Percentiles rank a stretch among this genome's conserved stretches.
Evolutionary conservation across 78 protist genomes (phyloP).

Genomic region (Ministeria vibrans): DNA sequence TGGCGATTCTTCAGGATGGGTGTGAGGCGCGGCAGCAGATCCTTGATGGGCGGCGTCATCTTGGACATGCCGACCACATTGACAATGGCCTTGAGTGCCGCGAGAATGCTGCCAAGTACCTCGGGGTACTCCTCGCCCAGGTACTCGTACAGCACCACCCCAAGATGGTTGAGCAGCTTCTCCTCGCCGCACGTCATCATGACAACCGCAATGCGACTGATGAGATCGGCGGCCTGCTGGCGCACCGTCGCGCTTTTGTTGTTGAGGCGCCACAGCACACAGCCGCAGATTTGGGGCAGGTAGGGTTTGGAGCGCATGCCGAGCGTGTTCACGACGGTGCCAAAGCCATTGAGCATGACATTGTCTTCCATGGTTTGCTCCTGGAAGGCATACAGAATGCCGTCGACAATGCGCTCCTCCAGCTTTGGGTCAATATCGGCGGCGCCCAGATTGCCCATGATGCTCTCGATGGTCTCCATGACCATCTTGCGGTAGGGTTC

Average conservation of each 20-base stretch:
- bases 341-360: conserved; percentile 83
- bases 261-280: conserved; percentile 88
- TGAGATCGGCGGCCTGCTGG: conserved; percentile 91
- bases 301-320: conserved; percentile 84
- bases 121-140: conserved; percentile 99
- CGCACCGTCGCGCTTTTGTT: conserved; percentile 57
- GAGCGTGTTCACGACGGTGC: conserved; percentile 79
- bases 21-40: conserved; percentile 87
- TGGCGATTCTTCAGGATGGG: conserved; percentile 95
- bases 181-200: conserved; percentile 86
- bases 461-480: conserved; percentile 81
- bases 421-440: conserved; percentile 79
- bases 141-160: conserved; percentile 85
- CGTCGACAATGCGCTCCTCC: conserved; percentile 89
- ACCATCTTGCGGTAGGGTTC: conserved; percentile 91
- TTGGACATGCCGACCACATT: conserved; percentile 84
- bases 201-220: conserved; percentile 85
- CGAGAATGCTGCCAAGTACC: conserved; percentile 89
- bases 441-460: conserved; percentile 72
- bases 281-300: conserved; percentile 84
- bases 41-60: conserved; percentile 94
- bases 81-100: conserved; percentile 86
- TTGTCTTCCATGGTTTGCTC: conserved; percentile 80
- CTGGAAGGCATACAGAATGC: conserved; percentile 90
- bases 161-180: conserved; percentile 74